A percentile compares a stretch with the other conserved stretches of the same genome.
phyloP scores from a whole-genome alignment of 345 rosid genomes.

The Sapria himalayana region DNA sequence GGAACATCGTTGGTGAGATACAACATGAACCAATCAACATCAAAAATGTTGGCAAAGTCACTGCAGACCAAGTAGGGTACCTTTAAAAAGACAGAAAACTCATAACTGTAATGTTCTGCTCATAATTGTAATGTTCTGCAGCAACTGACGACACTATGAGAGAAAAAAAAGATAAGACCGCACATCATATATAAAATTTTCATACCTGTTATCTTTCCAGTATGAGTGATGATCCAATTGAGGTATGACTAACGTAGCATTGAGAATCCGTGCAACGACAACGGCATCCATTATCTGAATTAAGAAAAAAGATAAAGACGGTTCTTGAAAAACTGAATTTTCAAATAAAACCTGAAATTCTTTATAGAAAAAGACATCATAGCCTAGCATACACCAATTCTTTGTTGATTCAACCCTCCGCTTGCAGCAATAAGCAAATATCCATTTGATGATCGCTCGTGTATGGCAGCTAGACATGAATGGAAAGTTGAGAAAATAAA shows the following conservation, averaged over 20 bases:
- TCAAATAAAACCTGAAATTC: background rate
- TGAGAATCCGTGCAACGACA: conserved; percentile 80
- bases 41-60: conserved; percentile 74
- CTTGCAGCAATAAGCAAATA: conserved; percentile 95
- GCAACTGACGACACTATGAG: background rate
- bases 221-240: conserved; percentile 90
- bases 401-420: conserved; percentile 96
- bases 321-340: conserved; percentile 6
- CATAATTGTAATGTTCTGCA: too few species aligned
- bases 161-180: background rate
- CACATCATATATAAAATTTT: conserved; percentile 5
- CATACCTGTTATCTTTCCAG: conserved; percentile 92
- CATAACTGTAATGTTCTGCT: too few species aligned
- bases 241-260: conserved; percentile 86
- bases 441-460: conserved; percentile 51
- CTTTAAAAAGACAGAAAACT: background rate
- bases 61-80: conserved; percentile 26
- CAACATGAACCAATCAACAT: conserved; percentile 79
- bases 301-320: conserved; percentile 4
- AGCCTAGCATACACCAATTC: conserved; percentile 86
- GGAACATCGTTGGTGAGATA: conserved; percentile 77
- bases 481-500: background rate
- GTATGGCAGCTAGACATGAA: conserved; percentile 37
- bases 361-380: background rate
- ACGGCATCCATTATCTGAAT: conserved; percentile 93